These are phyloP conservation scores for Globisporangium echinulatum DNA, from an alignment of 352 stramenopile species.

Conservation along the genomic window DNA sequence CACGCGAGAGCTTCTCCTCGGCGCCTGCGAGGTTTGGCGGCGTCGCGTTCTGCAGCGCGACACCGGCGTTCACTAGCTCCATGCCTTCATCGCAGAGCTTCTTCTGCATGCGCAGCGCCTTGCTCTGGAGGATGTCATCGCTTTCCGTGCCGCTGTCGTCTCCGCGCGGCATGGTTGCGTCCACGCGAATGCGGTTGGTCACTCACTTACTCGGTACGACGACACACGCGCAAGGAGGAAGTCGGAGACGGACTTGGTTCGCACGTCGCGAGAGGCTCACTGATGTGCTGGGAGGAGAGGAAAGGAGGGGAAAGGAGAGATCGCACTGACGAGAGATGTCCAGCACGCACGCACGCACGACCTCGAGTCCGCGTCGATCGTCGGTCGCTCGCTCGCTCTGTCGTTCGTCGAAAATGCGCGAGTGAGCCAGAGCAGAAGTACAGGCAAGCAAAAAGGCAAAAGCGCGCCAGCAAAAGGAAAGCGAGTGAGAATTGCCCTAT, in stretches of 20 bases:
- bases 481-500: no score
- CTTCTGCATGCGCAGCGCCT: constrained; percentile 63
- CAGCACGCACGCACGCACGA: no score
- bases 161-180: constrained; percentile 10
- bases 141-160: constrained; percentile 45
- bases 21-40: constrained; percentile 44
- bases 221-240: neutral
- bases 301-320: neutral
- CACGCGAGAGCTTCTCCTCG: constrained; percentile 60
- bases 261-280: neutral
- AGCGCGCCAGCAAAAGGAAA: no score
- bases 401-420: no score
- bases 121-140: constrained; percentile 56
- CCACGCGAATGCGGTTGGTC: neutral
- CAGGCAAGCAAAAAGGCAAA: no score
- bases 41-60: constrained; percentile 68
- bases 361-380: no score
- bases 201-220: neutral
- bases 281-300: neutral
- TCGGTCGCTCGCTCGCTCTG: no score
- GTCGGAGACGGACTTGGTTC: neutral
- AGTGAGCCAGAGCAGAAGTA: no score
- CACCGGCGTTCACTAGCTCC: constrained; percentile 74
- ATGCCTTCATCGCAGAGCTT: constrained; percentile 76
- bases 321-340: neutral